Percentiles rank a stretch among this genome's conserved stretches.
Conservation (phyloP, 495 filamentous ascomycete genomes). For the Penicillium antarcticum region DNA sequence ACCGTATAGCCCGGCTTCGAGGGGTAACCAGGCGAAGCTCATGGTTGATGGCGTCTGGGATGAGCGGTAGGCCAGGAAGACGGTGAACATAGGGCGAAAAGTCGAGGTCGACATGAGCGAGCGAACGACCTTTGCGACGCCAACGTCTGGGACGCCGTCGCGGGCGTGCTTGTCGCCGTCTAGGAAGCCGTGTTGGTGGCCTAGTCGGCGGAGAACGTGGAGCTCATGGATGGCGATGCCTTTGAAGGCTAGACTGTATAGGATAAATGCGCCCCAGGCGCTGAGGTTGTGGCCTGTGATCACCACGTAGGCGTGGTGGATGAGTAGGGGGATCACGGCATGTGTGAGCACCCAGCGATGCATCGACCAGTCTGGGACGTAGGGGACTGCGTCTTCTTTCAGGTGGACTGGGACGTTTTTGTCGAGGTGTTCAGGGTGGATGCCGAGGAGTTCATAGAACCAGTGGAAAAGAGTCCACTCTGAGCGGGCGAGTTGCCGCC, state of each 20-base stretch:
- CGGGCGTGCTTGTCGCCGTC: slow-evolving; percentile 38
- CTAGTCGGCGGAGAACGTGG: slow-evolving; percentile 27
- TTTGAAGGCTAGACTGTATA: slow-evolving; percentile 30
- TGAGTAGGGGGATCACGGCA: slow-evolving; percentile 20
- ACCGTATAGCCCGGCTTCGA: slow-evolving; percentile 32
- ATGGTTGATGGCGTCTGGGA: slow-evolving; percentile 18
- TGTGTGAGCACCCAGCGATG: slow-evolving; percentile 31
- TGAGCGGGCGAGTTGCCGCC: slow-evolving; percentile 24
- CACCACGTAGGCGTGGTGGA: slow-evolving; percentile 29
- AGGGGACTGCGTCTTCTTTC: slow-evolving; percentile 26
- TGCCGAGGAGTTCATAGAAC: slow-evolving; percentile 30
- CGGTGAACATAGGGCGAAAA: slow-evolving; percentile 32
- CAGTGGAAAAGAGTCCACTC: slow-evolving; percentile 32
- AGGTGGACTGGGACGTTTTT: slow-evolving; percentile 19
- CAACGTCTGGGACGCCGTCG: slow-evolving; percentile 35
- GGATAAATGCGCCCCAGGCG: slow-evolving; percentile 21
- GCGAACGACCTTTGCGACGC: slow-evolving; percentile 28
- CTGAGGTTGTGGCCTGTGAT: slow-evolving; percentile 24
- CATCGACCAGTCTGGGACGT: slow-evolving; percentile 28
- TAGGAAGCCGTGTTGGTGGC: slow-evolving; percentile 31
- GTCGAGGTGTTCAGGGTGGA: slow-evolving; percentile 28
- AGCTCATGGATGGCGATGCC: slow-evolving; percentile 30
- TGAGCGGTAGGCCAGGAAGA: slow-evolving; percentile 29
- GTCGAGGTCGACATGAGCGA: slow-evolving; percentile 28
- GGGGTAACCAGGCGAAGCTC: slow-evolving; percentile 26